Conservation (phyloP, 805 yeast genomes). For the Helenozyma rhizophorensis region DNA sequence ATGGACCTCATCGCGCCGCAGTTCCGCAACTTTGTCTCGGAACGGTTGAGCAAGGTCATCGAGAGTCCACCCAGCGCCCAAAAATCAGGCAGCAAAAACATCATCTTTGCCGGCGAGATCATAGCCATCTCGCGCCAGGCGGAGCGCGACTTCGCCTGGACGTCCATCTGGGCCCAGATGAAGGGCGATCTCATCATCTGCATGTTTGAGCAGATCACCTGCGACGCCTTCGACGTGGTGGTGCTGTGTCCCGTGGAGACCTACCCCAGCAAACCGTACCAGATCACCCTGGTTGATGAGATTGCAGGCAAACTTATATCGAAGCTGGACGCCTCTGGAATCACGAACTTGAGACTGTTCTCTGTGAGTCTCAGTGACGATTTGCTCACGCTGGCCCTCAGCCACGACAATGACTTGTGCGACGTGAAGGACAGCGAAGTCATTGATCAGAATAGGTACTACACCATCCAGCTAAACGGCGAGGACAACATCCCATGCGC, state of each 20-base stretch:
- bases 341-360: conserved; percentile 17
- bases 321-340: conserved; percentile 12
- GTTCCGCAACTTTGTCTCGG: conserved; percentile 64
- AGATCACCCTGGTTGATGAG: conserved; percentile 24
- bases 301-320: conserved; percentile 33
- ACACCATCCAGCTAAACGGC: conserved; percentile 47
- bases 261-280: conserved; percentile 9
- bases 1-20: conserved; percentile 77
- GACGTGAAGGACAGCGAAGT: conserved; percentile 22
- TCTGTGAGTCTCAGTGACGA: conserved; percentile 26
- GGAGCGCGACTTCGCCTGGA: conserved; percentile 63
- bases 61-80: conserved; percentile 7
- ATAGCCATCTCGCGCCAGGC: conserved; percentile 74
- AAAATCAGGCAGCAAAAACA: conserved; percentile 27
- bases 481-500: conserved; percentile 67
- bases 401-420: conserved; percentile 10
- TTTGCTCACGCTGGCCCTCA: conserved; percentile 8
- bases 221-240: conserved; percentile 31
- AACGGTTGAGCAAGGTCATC: conserved; percentile 38
- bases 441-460: conserved; percentile 60
- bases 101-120: conserved; percentile 77
- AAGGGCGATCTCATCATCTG: conserved; percentile 68
- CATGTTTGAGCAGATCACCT: conserved; percentile 79
- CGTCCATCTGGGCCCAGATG: conserved; percentile 86
- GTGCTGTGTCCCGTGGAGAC: conserved; percentile 11